Base-by-base conservation (phyloP, 345 rosid genomes). In the Gossypium longicalyx region DNA sequence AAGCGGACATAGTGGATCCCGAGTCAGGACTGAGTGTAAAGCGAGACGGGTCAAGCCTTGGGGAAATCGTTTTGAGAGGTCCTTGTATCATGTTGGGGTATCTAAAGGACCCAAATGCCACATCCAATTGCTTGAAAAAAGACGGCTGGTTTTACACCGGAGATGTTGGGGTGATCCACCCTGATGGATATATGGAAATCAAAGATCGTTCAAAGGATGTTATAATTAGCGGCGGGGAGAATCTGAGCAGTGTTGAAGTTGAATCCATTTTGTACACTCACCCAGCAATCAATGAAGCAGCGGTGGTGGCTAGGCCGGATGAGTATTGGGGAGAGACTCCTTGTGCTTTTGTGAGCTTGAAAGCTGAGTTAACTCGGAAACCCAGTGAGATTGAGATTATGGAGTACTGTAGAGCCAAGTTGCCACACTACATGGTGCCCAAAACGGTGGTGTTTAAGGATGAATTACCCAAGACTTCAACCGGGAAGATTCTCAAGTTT, bases 261-360 rank as follows among this genome's bases (percentile, higher is more conserved):
- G 94, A 93, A 48, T 84, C 92, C 2, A 86, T 91, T 70, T 20
- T 93, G 72, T 93, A 93, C 44, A 65, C 80, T 64, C 88, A 91
- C 61, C 91, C 92, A 0, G 90, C 87, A 9, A 80, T 93, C 45
- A 73, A 72, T 4, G 98, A 93, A 81, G 98, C 86, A 15, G 94
- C 97, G 5, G 97, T 93, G 60, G 98, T 91, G 74, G 97, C 91
- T 0, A 74, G 92, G 80, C 97, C 94, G 0, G 93, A 91, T 60
- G 88, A 88, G 70, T 84, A 75, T 19, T 93, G 98, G 97, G 98
- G 98, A 43, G 91, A 93, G 82, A 87, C 89, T 0, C 98, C 98
- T 25, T 91, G 98, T 60, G 97, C 98, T 20, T 91, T 91, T 79
- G 75, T 86, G 72, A 86, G 85, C 54, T 74, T 79, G 77, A 88